phyloP scores from a whole-genome alignment of 805 yeast species.

The Saccharomycopsis lassenensis region DNA sequence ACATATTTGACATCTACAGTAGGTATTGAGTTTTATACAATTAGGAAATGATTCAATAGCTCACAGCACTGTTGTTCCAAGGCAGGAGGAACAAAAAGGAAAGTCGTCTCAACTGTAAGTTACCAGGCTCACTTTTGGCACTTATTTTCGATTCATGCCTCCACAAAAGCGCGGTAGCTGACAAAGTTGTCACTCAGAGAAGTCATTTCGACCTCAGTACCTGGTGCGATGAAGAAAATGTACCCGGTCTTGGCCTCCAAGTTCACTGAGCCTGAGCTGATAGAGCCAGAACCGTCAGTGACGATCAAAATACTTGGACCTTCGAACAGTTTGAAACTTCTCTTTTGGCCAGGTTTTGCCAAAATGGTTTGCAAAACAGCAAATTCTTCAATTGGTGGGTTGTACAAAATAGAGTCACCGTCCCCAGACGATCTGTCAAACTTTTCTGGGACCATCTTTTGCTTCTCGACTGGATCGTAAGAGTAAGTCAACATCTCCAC shows the following conservation, averaged over 20 bases:
- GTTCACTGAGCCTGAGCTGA: constrained; percentile 25
- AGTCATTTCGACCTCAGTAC: constrained; percentile 48
- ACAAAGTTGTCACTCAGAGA: constrained; percentile 49
- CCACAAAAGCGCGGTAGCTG: constrained; percentile 71
- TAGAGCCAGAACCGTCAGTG: constrained; percentile 68
- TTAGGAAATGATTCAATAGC: too few relatives aligned
- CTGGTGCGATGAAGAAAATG: constrained; percentile 80
- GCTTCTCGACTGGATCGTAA: constrained; percentile 83
- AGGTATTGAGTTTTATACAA: too few relatives aligned
- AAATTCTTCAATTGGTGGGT: constrained; percentile 97
- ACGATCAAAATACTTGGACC: constrained; percentile 87
- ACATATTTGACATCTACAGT: too few relatives aligned
- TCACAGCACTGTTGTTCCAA: too few relatives aligned
- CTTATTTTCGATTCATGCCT: too few relatives aligned
- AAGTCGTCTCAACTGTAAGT: too few relatives aligned
- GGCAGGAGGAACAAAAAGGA: too few relatives aligned
- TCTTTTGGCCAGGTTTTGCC: constrained; percentile 37
- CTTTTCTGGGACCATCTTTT: constrained; percentile 63
- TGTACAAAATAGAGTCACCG: constrained; percentile 58
- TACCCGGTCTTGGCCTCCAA: constrained; percentile 55
- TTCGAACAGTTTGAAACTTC: constrained; percentile 47
- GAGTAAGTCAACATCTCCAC: constrained; percentile 87
- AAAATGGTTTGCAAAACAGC: constrained; percentile 80
- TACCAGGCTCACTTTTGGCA: too few relatives aligned
- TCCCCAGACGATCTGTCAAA: constrained; percentile 48